A percentile compares a stretch with the other conserved stretches of the same genome.
phyloP scores from a whole-genome alignment of 306 rosid species.

The Cucurbita pepo region DNA sequence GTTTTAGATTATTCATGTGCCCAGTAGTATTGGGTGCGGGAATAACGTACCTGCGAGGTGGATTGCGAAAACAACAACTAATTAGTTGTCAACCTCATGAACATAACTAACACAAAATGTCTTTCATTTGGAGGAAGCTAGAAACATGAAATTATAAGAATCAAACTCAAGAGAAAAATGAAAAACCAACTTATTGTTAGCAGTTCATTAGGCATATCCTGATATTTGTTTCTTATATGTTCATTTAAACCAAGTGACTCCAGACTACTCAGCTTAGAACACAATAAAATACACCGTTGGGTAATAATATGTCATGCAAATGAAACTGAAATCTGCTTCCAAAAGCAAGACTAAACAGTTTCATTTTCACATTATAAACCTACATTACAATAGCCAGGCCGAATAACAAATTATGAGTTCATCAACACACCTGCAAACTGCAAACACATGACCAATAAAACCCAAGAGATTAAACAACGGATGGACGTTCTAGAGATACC shows the following conservation, averaged over 20 bases:
- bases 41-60: conserved; percentile 33
- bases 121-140: not conserved
- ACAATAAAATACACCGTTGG: not conserved
- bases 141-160: not conserved
- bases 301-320: not conserved
- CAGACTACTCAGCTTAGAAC: not conserved
- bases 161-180: not conserved
- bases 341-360: not conserved
- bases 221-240: not conserved
- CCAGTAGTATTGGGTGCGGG: conserved; percentile 40
- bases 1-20: conserved; percentile 40
- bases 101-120: not conserved
- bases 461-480: not conserved
- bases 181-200: too few species aligned
- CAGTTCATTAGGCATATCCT: not conserved
- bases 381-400: not conserved
- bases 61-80: not conserved
- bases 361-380: not conserved
- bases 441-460: not conserved
- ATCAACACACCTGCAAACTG: not conserved
- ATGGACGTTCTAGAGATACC: not conserved
- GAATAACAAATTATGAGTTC: not conserved
- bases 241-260: not conserved
- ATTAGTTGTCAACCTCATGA: not conserved
- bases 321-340: not conserved